Conservation (phyloP, 148 eudicot genomes). For the Chenopodium quinoa region DNA sequence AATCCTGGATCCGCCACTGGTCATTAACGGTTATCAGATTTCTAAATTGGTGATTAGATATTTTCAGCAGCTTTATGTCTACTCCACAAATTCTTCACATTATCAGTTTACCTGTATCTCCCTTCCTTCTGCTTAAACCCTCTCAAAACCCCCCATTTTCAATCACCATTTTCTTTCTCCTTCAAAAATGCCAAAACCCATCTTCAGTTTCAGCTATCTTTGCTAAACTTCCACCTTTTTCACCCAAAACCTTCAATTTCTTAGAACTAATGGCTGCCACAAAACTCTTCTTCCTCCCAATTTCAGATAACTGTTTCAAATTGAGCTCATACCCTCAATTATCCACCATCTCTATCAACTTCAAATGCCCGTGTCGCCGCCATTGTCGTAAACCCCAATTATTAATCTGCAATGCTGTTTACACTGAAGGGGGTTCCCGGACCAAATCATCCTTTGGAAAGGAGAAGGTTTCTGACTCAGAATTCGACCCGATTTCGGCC, state of each 20-base stretch:
- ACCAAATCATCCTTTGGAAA: constrained; percentile 17
- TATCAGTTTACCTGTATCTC: neutral
- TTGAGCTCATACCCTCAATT: constrained; percentile 2
- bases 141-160: constrained; percentile 18
- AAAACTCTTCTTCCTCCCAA: constrained; percentile 14
- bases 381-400: constrained; percentile 12
- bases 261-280: constrained; percentile 19
- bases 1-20: too few relatives aligned
- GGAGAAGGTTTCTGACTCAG: constrained; percentile 23
- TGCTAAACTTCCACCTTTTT: neutral
- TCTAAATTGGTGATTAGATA: neutral
- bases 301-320: constrained; percentile 21
- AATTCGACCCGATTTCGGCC: constrained; percentile 46
- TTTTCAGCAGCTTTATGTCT: neutral
- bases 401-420: constrained; percentile 26
- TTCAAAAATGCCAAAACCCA: neutral
- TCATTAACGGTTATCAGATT: too few relatives aligned
- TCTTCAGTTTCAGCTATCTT: neutral
- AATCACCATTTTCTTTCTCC: neutral
- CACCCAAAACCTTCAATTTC: neutral
- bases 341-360: constrained; percentile 11
- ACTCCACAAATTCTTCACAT: constrained; percentile 19
- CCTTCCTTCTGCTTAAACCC: constrained; percentile 17
- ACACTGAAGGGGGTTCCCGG: constrained; percentile 31
- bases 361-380: constrained; percentile 18